Evolutionary conservation across 2,329 filamentous ascomycete genomes (phyloP), one percentile per base, ranked within the genome.

Genomic region (Escovopsis weberi): DNA sequence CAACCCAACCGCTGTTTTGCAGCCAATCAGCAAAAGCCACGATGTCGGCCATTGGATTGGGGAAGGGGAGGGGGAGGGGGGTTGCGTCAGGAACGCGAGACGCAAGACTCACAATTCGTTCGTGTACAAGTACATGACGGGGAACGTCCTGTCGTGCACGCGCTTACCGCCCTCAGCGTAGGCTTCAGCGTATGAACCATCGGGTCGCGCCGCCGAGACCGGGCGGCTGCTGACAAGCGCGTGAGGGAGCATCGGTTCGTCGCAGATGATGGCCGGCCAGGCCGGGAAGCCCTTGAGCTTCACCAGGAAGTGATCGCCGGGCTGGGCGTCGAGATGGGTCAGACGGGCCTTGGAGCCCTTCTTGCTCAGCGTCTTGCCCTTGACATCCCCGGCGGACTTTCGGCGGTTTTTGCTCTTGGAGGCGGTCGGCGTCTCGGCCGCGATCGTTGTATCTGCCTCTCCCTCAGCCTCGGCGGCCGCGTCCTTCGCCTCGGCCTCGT

Each of bases 261-360:
- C 87, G 60, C 85, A 91, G 53, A 98, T 78, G 57, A 98, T 84
- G 43, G 86, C 82, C 12, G 91, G 91, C 91, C 91, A 98, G 34
- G 85, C 81, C 30, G 91, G 85, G 62, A 85, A 94, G 46, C 89
- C 91, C 70, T 93, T 94, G 62, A 98, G 79, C 61, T 88, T 85
- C 50, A 93, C 86, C 57, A 94, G 80, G 65, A 83, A 96, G 64
- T 88, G 83, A 55, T 96, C 82, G 52, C 93, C 91, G 4, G 91
- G 85, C 67, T 94, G 73, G 49, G 85, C 88, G 58, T 94, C 77
- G 42, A 85, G 71, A 52, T 86, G 75, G 37, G 73, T 73, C 49
- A 83, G 70, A 57, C 80, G 80, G 48, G 74, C 71, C 64, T 80
- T 80, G 39, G 84, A 88, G 58, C 79, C 83, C 70, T 91, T 94